Evolutionary conservation across 306 rosid genomes (phyloP), one percentile per base, ranked within the genome.

Genomic region (Casuarina equisetifolia): DNA sequence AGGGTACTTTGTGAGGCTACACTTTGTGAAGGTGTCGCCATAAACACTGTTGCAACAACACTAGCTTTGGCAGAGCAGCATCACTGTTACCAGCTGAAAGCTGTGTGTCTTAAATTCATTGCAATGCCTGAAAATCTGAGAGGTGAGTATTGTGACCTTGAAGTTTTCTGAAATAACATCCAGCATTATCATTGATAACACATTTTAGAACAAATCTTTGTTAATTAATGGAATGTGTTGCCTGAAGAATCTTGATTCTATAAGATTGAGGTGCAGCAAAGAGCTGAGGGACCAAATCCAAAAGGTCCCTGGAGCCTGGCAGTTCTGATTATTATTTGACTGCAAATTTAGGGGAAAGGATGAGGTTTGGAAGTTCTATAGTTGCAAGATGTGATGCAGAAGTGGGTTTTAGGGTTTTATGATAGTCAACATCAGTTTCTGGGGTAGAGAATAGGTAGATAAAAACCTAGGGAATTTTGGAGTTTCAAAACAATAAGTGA

Each of bases 31-130:
- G 90, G 87, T 78, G 89, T 93, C 20, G 88, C 96, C 10, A 91
- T 88, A 82, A 93, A 93, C 75, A 93, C 91, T 6, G 97, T 91
- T 49, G 96, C 96, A 52, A 91, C 96, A 0, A 93, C 97, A 51
- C 80, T 93, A 72, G 96, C 97, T 13, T 86, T 93, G 87, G 96
- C 97, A 44, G 97, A 93, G 85, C 96, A 93, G 82, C 97, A 93
- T 77, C 97, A 93, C 77, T 93, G 94, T 82, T 88, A 88, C 89
- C 96, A 85, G 77, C 84, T 93, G 81, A 93, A 89, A 88, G 80
- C 91, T 58, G 94, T 91, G 78, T 93, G 97, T 85, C 94, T 93
- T 81, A 93, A 80, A 81, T 93, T 93, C 69, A 69, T 89, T 66
- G 91, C 97, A n/a, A 79, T 68, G 68, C 89, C 91, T n/a, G 96